Percentiles rank a stretch among this genome's conserved stretches.
phyloP scores from a whole-genome alignment of 2,329 filamentous ascomycete genomes.

The Sarocladiaceae sp. region DNA sequence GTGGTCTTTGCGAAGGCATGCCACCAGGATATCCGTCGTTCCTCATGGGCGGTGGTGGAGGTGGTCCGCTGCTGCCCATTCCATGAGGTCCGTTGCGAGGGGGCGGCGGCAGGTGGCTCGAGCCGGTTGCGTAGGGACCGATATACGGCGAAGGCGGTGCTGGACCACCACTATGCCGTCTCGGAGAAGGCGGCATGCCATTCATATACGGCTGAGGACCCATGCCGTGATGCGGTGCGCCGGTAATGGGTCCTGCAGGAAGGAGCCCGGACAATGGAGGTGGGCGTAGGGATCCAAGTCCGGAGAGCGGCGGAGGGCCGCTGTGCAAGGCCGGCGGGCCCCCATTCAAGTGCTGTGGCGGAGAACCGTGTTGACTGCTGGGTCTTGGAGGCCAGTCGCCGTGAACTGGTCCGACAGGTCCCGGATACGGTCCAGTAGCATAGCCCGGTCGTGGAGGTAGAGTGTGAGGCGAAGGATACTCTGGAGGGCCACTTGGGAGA shows the following conservation, averaged over 20 bases:
- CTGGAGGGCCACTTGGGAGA: conserved; percentile 10
- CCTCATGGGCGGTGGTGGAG: conserved; percentile 23
- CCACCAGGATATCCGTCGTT: conserved; percentile 4
- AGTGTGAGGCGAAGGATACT: conserved; percentile 2
- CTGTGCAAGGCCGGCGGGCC: conserved; percentile 31
- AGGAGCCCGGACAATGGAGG: conserved; percentile 41
- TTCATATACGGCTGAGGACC: conserved; percentile 31
- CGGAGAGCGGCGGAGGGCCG: conserved; percentile 16
- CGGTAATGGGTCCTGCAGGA: conserved; percentile 30
- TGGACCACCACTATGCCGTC: conserved; percentile 33
- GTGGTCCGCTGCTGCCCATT: conserved; percentile 28
- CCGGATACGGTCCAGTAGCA: conserved; percentile 28
- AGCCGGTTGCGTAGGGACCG: conserved; percentile 26
- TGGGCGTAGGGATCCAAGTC: conserved; percentile 37
- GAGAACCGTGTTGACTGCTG: conserved; percentile 44
- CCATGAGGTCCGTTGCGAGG: conserved; percentile 20
- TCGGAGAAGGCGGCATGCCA: conserved; percentile 45
- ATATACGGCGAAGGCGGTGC: conserved; percentile 38
- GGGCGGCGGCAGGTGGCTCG: conserved; percentile 19
- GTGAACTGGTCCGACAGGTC: conserved; percentile 34
- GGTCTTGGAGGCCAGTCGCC: conserved; percentile 46
- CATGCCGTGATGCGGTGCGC: conserved; percentile 21
- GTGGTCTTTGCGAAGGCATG: neutral
- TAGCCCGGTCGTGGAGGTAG: conserved; percentile 19
- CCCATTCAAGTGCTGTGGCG: conserved; percentile 47